Base-by-base conservation (phyloP, 805 yeast species). In the Vanderwaltozyma verrucispora region DNA sequence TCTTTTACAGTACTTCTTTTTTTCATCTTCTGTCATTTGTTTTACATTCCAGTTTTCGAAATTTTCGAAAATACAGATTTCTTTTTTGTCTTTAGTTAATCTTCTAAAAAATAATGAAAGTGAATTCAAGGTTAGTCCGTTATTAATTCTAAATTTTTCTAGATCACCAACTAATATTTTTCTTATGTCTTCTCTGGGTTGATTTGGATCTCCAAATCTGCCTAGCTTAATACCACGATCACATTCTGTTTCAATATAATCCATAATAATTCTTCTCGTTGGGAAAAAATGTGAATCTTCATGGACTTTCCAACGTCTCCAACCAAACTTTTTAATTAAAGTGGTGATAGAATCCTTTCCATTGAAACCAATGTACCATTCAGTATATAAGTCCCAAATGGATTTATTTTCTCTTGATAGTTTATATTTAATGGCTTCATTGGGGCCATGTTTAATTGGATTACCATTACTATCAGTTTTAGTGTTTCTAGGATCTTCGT, bases 221-320 rank as follows among this genome's bases (percentile, higher is more conserved):
- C 61, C 62, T 24, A 54, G 36, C 23, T 53, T 46, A 9, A 58
- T 48, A 9, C 63, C 62, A 20, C 59, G 45, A 26, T 56, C 59
- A 28, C 54, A 46, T 42, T 60, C 65, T 19, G 51, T 51, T 37
- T 60, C 65, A 30, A 60, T 60, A 33, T 59, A 60, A 38, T 60
- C 64, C 46, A 60, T 59, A 13, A 60, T 59, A n/a, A 59, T 54
- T 37, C 62, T 49, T 37, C 65, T 50, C 9, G 63, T 60, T 5
- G 65, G 65, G 30, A 60, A 60, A 34, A 60, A 60, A 44, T 60
- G 65, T 1, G 65, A 60, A 41, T 60, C 65, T 9, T 59, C 63
- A 25, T 54, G 51, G 3, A 60, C 65, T 40, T 60, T 60, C 65
- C 65, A 60, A 13, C 62, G 49, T 35, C 65, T 49, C 53, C 55